phyloP scores from a whole-genome alignment of 1,139 yeast genomes.

The Eremothecium coryli region DNA sequence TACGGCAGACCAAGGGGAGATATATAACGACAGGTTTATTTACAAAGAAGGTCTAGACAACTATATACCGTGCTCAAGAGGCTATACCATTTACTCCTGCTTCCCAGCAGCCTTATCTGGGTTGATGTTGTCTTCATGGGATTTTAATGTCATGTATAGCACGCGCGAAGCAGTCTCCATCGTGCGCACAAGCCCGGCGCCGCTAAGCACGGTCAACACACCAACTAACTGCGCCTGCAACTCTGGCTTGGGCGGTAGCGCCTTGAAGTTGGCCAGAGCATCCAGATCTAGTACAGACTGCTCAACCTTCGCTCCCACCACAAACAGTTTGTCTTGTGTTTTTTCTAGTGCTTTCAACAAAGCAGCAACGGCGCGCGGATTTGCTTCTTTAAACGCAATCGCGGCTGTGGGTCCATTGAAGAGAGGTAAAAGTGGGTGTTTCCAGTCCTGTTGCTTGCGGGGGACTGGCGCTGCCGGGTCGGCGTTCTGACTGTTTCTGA shows the following conservation, averaged over 20 bases:
- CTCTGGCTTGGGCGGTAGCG: constrained; percentile 60
- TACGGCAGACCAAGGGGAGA: too few relatives aligned
- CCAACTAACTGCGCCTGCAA: constrained; percentile 80
- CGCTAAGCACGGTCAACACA: constrained; percentile 73
- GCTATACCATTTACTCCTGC: too few relatives aligned
- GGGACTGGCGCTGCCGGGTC: constrained; percentile 66
- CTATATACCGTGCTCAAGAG: too few relatives aligned
- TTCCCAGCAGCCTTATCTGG: neutral
- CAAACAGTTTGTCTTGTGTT: constrained; percentile 62
- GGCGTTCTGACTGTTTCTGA: constrained; percentile 54
- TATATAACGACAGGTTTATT: too few relatives aligned
- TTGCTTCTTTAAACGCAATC: constrained; percentile 57
- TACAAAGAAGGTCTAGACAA: too few relatives aligned
- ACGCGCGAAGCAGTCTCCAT: constrained; percentile 58
- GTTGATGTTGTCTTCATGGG: constrained; percentile 32
- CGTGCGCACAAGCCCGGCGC: constrained; percentile 81
- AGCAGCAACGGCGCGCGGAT: constrained; percentile 58
- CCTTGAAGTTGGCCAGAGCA: constrained; percentile 56
- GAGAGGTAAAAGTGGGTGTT: constrained; percentile 62
- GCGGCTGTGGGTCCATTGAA: constrained; percentile 81
- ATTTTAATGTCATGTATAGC: constrained; percentile 65
- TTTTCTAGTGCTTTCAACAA: constrained; percentile 52
- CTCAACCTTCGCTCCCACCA: constrained; percentile 81
- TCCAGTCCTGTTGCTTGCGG: constrained; percentile 35
- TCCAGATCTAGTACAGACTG: constrained; percentile 44